Conservation (phyloP, 257 asterid genomes). For the Echium plantagineum region DNA sequence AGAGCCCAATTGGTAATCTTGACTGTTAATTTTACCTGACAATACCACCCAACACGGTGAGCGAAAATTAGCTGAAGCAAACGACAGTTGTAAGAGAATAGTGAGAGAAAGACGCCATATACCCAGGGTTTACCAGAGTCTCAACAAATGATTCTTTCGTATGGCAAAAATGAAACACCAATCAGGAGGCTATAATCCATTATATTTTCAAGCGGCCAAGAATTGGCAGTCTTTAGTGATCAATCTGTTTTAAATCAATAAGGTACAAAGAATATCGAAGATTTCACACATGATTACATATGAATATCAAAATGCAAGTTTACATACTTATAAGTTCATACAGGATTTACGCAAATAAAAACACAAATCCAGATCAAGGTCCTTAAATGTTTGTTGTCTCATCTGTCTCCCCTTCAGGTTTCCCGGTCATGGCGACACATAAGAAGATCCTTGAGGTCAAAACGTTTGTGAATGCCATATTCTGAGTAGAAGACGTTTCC, state of each 20-base stretch:
- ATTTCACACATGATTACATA: background rate
- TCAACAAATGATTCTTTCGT: slow-evolving; percentile 3
- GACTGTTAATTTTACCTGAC: background rate
- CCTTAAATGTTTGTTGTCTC: slow-evolving; percentile 80
- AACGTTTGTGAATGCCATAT: slow-evolving; percentile 62
- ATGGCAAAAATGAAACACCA: slow-evolving; percentile 74
- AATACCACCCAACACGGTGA: background rate
- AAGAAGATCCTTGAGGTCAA: slow-evolving; percentile 75
- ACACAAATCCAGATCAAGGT: slow-evolving; percentile 65
- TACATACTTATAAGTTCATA: slow-evolving; percentile 56
- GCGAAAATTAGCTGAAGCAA: background rate
- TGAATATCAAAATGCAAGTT: background rate
- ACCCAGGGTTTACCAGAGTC: background rate
- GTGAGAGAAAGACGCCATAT: background rate
- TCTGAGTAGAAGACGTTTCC: slow-evolving; percentile 83
- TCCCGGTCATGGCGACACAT: slow-evolving; percentile 67
- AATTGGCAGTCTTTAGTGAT: slow-evolving; percentile 68
- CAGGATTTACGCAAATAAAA: slow-evolving; percentile 46
- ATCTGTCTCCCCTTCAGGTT: slow-evolving; percentile 55
- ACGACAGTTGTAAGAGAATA: background rate
- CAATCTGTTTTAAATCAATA: slow-evolving; percentile 32
- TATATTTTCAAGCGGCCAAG: slow-evolving; percentile 67
- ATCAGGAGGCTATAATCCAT: slow-evolving; percentile 87
- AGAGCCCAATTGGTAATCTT: slow-evolving; percentile 2
- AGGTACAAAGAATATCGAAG: background rate